Evolutionary conservation across 164 flowering plant species (phyloP).

Genomic region (Euptelea pleiosperma): DNA sequence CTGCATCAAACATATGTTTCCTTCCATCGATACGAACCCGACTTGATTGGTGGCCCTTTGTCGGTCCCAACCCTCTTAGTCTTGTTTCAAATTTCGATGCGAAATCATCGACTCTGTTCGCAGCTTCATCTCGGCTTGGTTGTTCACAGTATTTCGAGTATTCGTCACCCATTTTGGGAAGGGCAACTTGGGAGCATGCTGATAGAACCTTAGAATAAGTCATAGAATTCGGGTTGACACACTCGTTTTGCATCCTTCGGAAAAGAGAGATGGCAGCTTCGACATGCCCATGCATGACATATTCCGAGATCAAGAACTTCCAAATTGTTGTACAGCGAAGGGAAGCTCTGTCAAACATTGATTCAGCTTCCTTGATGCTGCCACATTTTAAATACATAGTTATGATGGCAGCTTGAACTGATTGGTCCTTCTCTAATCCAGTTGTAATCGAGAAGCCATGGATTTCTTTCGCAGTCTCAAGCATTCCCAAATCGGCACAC

Average conservation of each 20-base stretch:
- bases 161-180: too few species aligned
- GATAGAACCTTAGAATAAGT: neutral
- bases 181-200: slow-evolving; percentile 1
- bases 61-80: too few species aligned
- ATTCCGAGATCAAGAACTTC: slow-evolving; percentile 17
- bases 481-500: slow-evolving; percentile 7
- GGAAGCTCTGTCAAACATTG: slow-evolving; percentile 10
- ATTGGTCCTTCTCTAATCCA: slow-evolving; percentile 8
- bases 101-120: too few species aligned
- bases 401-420: slow-evolving; percentile 17
- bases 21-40: too few species aligned
- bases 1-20: too few species aligned
- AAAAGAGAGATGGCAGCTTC: slow-evolving; percentile 4
- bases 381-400: slow-evolving; percentile 18
- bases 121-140: too few species aligned
- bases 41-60: too few species aligned
- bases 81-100: too few species aligned
- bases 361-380: slow-evolving; percentile 8
- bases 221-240: slow-evolving; percentile 1
- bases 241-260: slow-evolving; percentile 7
- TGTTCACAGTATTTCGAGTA: too few species aligned
- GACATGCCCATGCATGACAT: slow-evolving; percentile 7
- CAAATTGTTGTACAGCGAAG: slow-evolving; percentile 8
- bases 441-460: slow-evolving; percentile 16
- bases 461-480: slow-evolving; percentile 9